Conservation (phyloP, 2,329 filamentous ascomycete species). For the Ascocoryne sarcoides region DNA sequence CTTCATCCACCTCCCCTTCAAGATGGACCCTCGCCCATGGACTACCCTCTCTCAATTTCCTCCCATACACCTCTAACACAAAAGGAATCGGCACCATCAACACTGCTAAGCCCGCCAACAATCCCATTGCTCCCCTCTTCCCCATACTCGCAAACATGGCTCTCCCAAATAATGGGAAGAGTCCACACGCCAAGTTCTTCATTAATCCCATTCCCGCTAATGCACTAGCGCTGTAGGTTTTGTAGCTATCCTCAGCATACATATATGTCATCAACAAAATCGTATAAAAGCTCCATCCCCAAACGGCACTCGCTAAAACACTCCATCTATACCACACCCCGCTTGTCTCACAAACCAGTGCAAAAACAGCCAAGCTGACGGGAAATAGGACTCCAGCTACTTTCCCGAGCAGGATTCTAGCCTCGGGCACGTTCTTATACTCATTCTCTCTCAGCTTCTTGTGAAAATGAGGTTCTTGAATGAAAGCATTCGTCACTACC, state of each 20-base stretch:
- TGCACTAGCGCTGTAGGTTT: conserved; percentile 33
- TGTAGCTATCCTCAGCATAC: conserved; percentile 41
- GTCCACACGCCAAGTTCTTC: conserved; percentile 32
- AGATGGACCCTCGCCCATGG: conserved; percentile 16
- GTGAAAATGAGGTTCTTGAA: conserved; percentile 26
- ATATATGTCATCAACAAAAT: conserved; percentile 41
- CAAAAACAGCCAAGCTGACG: conserved; percentile 32
- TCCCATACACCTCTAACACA: conserved; percentile 21
- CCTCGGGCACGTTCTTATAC: conserved; percentile 34
- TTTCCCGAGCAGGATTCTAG: conserved; percentile 33
- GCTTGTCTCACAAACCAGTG: conserved; percentile 28
- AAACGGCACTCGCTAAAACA: conserved; percentile 38
- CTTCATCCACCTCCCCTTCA: conserved; percentile 2
- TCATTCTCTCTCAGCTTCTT: conserved; percentile 32
- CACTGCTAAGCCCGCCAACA: conserved; percentile 30
- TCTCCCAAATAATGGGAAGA: conserved; percentile 32
- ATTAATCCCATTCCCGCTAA: conserved; percentile 35
- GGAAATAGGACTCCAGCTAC: conserved; percentile 31
- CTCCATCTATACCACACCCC: conserved; percentile 28
- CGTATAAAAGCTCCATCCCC: conserved; percentile 42
- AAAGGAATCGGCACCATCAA: conserved; percentile 30
- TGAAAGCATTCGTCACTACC: conserved; percentile 34
- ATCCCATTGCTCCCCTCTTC: conserved; percentile 30
- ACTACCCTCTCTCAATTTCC: conserved; percentile 21
- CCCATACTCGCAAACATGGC: conserved; percentile 30